Evolutionary conservation across 2,329 filamentous ascomycete genomes (phyloP), one percentile per base, ranked within the genome.

Genomic region (Colletotrichum musicola): DNA sequence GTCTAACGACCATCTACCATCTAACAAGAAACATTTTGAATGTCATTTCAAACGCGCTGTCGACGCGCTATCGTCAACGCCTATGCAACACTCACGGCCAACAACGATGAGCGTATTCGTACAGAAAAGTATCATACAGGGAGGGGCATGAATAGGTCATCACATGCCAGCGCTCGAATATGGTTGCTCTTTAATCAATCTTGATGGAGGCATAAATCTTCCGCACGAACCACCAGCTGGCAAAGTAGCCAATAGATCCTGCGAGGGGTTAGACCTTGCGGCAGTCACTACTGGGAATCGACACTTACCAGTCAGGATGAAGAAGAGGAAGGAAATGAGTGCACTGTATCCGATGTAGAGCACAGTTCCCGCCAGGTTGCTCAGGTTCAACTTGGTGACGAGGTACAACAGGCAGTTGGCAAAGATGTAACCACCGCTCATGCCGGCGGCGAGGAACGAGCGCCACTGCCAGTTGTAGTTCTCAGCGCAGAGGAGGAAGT

Each of bases 391-490:
- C 79, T 95, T 94, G 75, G 93, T 95, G 42, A 94, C 83, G 88
- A 96, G 96, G 82, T 98, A 98, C 61, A 98, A 86, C 73, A 99
- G 81, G 61, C 94, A 95, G 79, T 97, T 97, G 46, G 92, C 82
- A 80, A 98, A 98, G 53, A 99, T 94, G 78, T 98, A 99, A 14
- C 89, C 88, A 1, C 95, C 95, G 60, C 92, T 97, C 77, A 94
- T 95, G 67, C 96, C 96, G 1, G 94, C 94, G 2, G 94, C 95
- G 68, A 94, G 87, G 83, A 99, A 99, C 6, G 94, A 91, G 60
- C 96, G 90, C 96, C 96, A 99, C 75, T 98, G 96, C 96, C 96
- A 99, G 79, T 97, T 93, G 82, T 99, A 99, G 81, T 99, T 96
- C 82, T 99, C 96, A 0, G 93, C 91, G 77, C 95, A 98, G 14